Conservation (phyloP, 345 rosid species). For the Erucastrum elatum region DNA sequence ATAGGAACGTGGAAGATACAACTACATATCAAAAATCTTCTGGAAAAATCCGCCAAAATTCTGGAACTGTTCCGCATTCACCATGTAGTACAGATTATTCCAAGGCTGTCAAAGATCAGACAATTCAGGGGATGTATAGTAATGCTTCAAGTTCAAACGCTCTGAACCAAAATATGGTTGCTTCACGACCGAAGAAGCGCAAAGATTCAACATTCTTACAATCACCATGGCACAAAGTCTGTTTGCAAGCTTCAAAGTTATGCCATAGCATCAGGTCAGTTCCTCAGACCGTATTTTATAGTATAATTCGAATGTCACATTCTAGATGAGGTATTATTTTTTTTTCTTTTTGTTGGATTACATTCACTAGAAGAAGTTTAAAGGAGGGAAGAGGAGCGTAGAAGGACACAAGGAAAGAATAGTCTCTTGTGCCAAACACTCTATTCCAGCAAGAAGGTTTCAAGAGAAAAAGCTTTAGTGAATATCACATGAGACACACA, state of each 20-base stretch:
- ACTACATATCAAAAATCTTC: neutral
- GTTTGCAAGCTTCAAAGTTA: neutral
- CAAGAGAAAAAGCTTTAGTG: too few relatives aligned
- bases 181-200: slow-evolving; percentile 15
- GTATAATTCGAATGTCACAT: neutral
- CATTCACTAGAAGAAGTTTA: too few relatives aligned
- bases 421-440: too few relatives aligned
- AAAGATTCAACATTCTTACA: slow-evolving; percentile 10
- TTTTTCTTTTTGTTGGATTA: too few relatives aligned
- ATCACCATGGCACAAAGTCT: slow-evolving; percentile 22
- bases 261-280: slow-evolving; percentile 12
- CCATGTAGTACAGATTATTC: neutral
- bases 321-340: neutral
- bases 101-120: neutral
- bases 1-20: neutral
- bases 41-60: neutral
- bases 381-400: too few relatives aligned
- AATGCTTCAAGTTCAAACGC: neutral
- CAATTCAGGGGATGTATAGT: neutral
- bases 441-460: too few relatives aligned
- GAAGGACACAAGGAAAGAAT: too few relatives aligned
- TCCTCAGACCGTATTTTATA: neutral
- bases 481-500: too few relatives aligned
- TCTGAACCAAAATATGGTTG: slow-evolving; percentile 11
- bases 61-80: neutral